Conservation (phyloP, 371 early-diverging fungal species). For the Rhizopus delemar region DNA sequence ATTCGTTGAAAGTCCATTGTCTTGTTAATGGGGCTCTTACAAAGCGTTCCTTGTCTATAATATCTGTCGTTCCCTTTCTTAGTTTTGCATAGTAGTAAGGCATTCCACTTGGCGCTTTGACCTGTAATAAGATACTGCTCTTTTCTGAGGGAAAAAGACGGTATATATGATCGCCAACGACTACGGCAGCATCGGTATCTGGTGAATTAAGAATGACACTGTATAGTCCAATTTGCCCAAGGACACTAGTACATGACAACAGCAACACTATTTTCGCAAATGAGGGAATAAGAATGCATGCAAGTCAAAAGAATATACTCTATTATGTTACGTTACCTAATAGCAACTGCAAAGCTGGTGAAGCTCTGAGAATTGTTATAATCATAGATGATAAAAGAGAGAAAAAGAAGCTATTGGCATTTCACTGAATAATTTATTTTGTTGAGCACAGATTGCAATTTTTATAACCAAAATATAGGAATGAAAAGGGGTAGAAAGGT, state of each 20-base stretch:
- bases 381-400: neutral
- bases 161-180: slow-evolving; percentile 10
- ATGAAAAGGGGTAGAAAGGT: no score
- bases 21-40: slow-evolving; percentile 1
- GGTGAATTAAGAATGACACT: slow-evolving; percentile 20
- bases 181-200: slow-evolving; percentile 10
- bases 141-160: slow-evolving; percentile 2
- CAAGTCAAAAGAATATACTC: neutral
- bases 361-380: neutral
- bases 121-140: slow-evolving; percentile 21
- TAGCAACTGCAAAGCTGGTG: neutral
- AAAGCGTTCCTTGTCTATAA: slow-evolving; percentile 18
- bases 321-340: neutral
- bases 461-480: no score
- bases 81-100: slow-evolving; percentile 22
- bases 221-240: slow-evolving; percentile 5
- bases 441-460: no score
- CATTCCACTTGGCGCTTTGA: slow-evolving; percentile 14
- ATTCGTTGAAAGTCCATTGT: slow-evolving; percentile 18
- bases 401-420: neutral
- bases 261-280: neutral
- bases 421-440: no score
- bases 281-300: neutral
- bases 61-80: slow-evolving; percentile 4
- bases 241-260: neutral